phyloP scores from a whole-genome alignment of 768 basidiomycete genomes.

The Trametes cingulata region DNA sequence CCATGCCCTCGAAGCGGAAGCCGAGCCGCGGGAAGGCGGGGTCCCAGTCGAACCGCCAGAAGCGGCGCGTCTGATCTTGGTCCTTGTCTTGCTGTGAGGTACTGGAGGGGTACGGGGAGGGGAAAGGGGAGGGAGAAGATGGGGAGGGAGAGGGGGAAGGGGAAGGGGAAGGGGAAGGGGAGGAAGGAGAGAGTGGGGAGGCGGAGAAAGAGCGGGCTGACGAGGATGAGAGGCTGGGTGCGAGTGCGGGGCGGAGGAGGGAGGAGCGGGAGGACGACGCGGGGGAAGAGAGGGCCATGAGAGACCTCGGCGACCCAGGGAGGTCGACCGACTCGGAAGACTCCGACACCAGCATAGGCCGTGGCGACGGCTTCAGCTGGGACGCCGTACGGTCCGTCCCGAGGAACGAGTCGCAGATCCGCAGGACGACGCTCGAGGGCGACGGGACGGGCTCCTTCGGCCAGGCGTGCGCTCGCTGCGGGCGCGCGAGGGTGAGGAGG shows the following conservation, averaged over 20 bases:
- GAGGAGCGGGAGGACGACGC: neutral
- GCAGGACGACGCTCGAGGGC: slow-evolving; percentile 7
- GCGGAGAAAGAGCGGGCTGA: neutral
- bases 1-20: slow-evolving; percentile 21
- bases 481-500: slow-evolving; percentile 11
- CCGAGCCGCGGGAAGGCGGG: slow-evolving; percentile 15
- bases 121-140: neutral
- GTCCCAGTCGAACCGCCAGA: slow-evolving; percentile 22
- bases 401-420: slow-evolving; percentile 11
- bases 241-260: neutral
- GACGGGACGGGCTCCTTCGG: slow-evolving; percentile 16
- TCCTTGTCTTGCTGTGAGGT: neutral
- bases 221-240: neutral
- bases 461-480: slow-evolving; percentile 8
- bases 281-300: neutral
- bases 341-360: neutral
- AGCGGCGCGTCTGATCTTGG: neutral
- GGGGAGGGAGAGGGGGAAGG: neutral
- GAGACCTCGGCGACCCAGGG: neutral
- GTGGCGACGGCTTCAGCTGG: slow-evolving; percentile 8
- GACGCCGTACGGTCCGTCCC: slow-evolving; percentile 17
- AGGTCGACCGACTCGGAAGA: neutral
- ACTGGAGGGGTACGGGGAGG: neutral
- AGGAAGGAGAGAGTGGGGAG: neutral
- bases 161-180: neutral